Base-by-base conservation (phyloP, 2,329 filamentous ascomycete genomes). In the Samsoniella hepiali region DNA sequence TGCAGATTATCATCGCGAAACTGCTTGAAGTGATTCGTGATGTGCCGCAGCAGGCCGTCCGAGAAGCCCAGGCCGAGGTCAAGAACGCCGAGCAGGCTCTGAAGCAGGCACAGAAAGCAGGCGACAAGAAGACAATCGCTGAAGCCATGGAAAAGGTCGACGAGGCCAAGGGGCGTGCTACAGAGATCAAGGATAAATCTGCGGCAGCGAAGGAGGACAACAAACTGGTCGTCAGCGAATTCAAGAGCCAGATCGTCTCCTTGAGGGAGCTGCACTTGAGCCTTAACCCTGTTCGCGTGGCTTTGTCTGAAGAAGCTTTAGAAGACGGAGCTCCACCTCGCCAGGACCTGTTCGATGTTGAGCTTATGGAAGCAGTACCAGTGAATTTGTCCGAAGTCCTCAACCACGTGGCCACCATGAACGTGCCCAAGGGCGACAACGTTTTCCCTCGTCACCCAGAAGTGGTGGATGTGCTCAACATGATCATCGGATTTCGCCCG, bases 381-480 rank as follows among this genome's bases (percentile, higher is more conserved):
- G 68, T 80, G 44, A 67, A 75, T 5, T 66, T 85, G 36, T 72
- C 70, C 1, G 71, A 73, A 0, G 69, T 86, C n/a, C 65, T 77
- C n/a, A 66, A 72, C 0, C 85, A 83, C 68, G 66, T 84, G 17
- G 69, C 64, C 3, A 78, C 78, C 4, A 79, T 81, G 74, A 65
- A 71, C 0, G 78, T 81, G 49, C 68, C 70, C 4, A 69, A 72
- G 0, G 69, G 72, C 3, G 74, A 78, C 11, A 64, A 67, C 1
- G 67, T 70, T 0, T 84, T 83, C 51, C 83, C 83, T 13, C 81
- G 81, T 65, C 83, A 78, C 53, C 75, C 76, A 1, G 78, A 80
- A 3, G 74, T 76, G 9, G 73, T 85, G 15, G 80, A 84, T 65
- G 81, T 80, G 1, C 71, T 87, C n/a, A 81, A 80, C 55, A 75